phyloP scores from a whole-genome alignment of 2,329 filamentous ascomycete genomes.

The Amphichorda felina region DNA sequence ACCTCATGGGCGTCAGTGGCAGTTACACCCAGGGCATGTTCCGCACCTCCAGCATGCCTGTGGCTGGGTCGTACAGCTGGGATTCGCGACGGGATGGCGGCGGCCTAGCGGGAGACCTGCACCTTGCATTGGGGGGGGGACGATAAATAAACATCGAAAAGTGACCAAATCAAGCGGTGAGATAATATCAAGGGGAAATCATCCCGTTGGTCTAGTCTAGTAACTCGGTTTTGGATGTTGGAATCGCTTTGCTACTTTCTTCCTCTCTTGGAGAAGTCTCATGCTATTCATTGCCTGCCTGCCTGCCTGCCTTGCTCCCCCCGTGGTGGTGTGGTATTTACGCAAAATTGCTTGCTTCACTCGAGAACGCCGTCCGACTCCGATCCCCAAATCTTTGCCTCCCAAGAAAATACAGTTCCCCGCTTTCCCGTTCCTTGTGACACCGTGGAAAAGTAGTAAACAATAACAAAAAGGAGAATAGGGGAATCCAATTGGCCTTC shows the following conservation, averaged over 20 bases:
- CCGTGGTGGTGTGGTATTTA: not conserved
- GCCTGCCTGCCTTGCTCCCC: not conserved
- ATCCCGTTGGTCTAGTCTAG: no score
- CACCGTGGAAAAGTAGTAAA: conserved; percentile 1
- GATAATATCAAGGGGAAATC: no score
- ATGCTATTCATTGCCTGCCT: not conserved
- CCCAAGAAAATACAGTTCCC: conserved; percentile 1
- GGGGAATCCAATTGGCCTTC: not conserved
- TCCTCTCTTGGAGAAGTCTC: no score
- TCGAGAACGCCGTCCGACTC: not conserved
- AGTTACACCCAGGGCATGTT: not conserved
- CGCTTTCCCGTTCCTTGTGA: not conserved
- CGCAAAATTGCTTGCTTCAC: not conserved
- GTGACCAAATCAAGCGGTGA: no score
- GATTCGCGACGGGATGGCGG: not conserved
- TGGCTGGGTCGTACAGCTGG: conserved; percentile 1
- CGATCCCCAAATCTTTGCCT: conserved; percentile 1
- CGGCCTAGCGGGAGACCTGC: conserved; percentile 3
- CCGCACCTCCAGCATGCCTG: conserved; percentile 1
- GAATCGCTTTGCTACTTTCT: no score
- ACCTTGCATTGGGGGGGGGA: conserved; percentile 1
- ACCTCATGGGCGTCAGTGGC: no score
- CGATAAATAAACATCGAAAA: not conserved
- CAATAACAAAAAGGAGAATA: not conserved
- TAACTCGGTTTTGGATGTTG: no score